Conservation (phyloP, 495 filamentous ascomycete genomes). For the Penicillium ochrochloron region DNA sequence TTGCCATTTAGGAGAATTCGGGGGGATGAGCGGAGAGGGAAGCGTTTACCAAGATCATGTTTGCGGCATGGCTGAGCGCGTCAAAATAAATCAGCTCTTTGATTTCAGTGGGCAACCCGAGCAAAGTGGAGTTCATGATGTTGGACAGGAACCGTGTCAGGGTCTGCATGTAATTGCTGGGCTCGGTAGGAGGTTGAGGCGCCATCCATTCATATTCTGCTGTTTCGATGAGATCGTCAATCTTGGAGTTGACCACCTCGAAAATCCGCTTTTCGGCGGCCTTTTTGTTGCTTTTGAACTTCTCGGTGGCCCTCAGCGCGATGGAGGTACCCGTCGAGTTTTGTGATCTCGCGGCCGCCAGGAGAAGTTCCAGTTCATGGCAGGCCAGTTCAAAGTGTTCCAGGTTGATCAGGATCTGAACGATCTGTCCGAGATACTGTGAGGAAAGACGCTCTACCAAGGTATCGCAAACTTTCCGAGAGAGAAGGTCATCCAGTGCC, state of each 20-base stretch:
- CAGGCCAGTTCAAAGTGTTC: constrained; percentile 96
- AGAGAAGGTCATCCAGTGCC: constrained; percentile 88
- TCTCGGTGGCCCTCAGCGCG: constrained; percentile 76
- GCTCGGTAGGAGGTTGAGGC: constrained; percentile 63
- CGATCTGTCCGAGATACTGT: constrained; percentile 95
- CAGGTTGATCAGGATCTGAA: constrained; percentile 96
- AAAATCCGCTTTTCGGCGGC: constrained; percentile 97
- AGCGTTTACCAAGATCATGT: constrained; percentile 73
- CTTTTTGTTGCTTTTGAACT: constrained; percentile 89
- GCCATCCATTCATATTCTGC: constrained; percentile 97
- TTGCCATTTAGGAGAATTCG: not conserved
- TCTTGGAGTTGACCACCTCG: constrained; percentile 97
- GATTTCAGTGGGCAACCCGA: constrained; percentile 90
- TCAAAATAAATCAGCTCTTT: constrained; percentile 98
- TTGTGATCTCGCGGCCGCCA: constrained; percentile 80
- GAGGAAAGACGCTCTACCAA: constrained; percentile 87
- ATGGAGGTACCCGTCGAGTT: constrained; percentile 73
- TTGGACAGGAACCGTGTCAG: constrained; percentile 91
- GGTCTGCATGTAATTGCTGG: constrained; percentile 92
- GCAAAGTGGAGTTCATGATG: constrained; percentile 92
- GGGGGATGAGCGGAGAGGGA: not conserved
- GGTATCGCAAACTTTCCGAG: constrained; percentile 84
- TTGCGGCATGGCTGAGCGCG: constrained; percentile 86
- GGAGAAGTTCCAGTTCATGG: constrained; percentile 78
- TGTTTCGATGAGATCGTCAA: constrained; percentile 94